Conservation (phyloP, 345 rosid species). For the Cardamine chenopodiifolia region DNA sequence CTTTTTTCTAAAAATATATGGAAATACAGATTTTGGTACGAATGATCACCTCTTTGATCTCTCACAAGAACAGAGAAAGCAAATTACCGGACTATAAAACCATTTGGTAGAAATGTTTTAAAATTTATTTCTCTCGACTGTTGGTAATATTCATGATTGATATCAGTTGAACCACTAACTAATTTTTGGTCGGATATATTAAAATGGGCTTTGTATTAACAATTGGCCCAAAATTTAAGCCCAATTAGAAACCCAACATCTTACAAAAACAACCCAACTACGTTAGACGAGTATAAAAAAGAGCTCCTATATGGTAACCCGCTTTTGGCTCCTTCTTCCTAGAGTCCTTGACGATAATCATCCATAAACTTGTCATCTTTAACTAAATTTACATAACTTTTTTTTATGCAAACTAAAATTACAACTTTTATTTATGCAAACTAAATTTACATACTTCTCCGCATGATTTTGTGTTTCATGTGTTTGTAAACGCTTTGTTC, state of each 20-base stretch:
- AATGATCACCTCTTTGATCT: neutral
- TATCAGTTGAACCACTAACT: neutral
- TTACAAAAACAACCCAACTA: neutral
- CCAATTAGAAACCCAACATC: conserved; percentile 10
- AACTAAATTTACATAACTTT: neutral
- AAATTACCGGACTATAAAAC: no score
- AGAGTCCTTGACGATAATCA: neutral
- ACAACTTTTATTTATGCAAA: no score
- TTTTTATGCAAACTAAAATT: no score
- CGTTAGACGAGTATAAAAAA: no score
- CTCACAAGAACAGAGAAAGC: no score
- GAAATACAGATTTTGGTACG: conserved; percentile 4
- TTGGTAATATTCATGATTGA: no score
- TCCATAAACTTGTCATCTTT: neutral
- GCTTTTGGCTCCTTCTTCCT: neutral
- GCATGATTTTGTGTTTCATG: neutral
- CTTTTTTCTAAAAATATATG: no score
- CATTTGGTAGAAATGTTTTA: neutral
- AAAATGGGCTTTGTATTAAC: neutral
- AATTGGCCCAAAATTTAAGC: neutral
- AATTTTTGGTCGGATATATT: neutral
- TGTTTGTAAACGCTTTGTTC: neutral
- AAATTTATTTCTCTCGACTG: no score
- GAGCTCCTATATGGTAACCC: neutral
- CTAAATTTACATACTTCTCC: no score